Base-by-base conservation (phyloP, 441 rosid genomes). In the Lepidium campestre region DNA sequence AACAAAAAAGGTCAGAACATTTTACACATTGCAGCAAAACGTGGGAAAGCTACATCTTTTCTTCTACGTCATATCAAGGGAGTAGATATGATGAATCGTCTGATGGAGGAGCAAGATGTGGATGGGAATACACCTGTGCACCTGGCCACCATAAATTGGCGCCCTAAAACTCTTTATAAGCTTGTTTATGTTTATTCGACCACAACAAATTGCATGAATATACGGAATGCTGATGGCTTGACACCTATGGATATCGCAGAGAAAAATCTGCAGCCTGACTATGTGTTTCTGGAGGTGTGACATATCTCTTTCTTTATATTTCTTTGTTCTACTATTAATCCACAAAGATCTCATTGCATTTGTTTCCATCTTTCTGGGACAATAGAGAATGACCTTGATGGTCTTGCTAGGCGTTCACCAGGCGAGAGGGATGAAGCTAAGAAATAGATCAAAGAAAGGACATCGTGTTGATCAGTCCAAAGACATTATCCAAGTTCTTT, bases 101-200 rank as follows among this genome's bases (percentile, higher is more conserved):
- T 50, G 12, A n/a, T 8, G 35, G 55, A 13, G 19, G 14, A 49
- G 22, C 72, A 68, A 68, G 73, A 68, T 41, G n/a, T 29, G 45
- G 45, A 59, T 40, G 73, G 73, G 29, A 68, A 68, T 15, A 39
- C 60, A 40, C 73, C 67, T 49, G 0, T 59, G 5, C 73, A 68
- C 29, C 10, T 59, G 0, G 73, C 67, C 1, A 6, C 59, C 37
- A 68, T 68, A 12, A 50, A 11, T 0, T 68, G 67, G 60, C 60
- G 40, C 2, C 65, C 57, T 11, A 9, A 5, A 6, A 1, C 22
- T 5, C 3, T 17, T 27, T 0, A 0, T 2, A 0, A 0, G 5
- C 22, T 57, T n/a, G 2, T 23, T 13, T 11, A 2, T 0, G 1
- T 6, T 5, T 6, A 4, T 17, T 10, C 49, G 2, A 18, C 1